Evolutionary conservation across 2,329 filamentous ascomycete genomes (phyloP).

Genomic region (Penicillium crustosum): DNA sequence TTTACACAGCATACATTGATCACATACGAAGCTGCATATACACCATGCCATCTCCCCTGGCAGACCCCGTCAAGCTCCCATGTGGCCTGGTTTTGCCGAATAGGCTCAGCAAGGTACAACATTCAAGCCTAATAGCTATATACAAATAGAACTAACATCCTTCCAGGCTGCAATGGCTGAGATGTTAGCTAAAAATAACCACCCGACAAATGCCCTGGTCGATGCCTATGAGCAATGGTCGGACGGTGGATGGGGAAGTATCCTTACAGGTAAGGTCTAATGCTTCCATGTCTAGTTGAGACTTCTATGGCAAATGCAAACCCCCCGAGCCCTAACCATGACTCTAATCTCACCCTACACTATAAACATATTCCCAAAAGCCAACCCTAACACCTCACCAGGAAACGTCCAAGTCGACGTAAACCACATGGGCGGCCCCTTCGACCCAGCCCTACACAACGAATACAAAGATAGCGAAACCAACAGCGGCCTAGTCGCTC

Average conservation of each 20-base stretch:
- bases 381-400: slow-evolving; percentile 5
- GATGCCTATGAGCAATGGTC: slow-evolving; percentile 56
- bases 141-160: background rate
- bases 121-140: background rate
- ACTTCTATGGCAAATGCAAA: too few species aligned
- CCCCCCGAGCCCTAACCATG: background rate
- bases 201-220: slow-evolving; percentile 46
- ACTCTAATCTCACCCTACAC: background rate
- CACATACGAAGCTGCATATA: background rate
- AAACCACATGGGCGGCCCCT: slow-evolving; percentile 39
- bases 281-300: background rate
- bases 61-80: slow-evolving; percentile 51
- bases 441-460: slow-evolving; percentile 30
- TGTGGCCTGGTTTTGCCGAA: slow-evolving; percentile 59
- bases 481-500: slow-evolving; percentile 19
- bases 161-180: slow-evolving; percentile 47
- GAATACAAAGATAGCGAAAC: slow-evolving; percentile 25
- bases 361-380: background rate
- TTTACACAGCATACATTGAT: background rate
- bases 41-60: slow-evolving; percentile 31
- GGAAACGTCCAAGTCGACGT: slow-evolving; percentile 48
- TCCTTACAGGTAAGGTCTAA: slow-evolving; percentile 41
- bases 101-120: slow-evolving; percentile 48
- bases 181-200: slow-evolving; percentile 46
- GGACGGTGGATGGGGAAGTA: slow-evolving; percentile 42